Conservation (phyloP, 2,329 filamentous ascomycete genomes). For the Metarhizium sp. region DNA sequence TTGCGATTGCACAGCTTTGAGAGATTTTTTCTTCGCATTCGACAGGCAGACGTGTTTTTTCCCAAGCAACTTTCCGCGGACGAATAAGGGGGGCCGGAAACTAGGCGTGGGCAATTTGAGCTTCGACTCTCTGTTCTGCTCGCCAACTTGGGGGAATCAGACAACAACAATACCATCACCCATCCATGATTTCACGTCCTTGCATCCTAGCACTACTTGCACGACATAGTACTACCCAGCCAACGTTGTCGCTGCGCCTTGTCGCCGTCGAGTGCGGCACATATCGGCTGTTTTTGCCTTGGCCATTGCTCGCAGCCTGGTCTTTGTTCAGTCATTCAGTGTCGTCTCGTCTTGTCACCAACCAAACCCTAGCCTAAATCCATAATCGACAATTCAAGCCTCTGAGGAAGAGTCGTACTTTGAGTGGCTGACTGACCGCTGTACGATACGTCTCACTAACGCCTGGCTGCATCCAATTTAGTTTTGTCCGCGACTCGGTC, state of each 20-base stretch:
- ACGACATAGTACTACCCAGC: neutral
- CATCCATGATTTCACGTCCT: neutral
- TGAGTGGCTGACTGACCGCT: neutral
- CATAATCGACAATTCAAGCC: neutral
- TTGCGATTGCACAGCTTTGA: neutral
- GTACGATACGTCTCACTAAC: neutral
- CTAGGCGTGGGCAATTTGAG: neutral
- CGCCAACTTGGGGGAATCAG: neutral
- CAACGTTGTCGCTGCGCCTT: neutral
- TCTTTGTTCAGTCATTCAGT: neutral
- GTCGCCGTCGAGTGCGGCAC: neutral
- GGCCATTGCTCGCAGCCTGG: neutral
- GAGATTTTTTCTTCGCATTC: neutral
- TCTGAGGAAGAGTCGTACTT: neutral
- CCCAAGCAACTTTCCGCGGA: neutral
- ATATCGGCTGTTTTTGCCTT: neutral
- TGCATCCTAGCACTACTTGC: neutral
- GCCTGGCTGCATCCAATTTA: neutral
- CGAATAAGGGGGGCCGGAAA: neutral
- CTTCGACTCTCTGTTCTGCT: neutral
- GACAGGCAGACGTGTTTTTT: neutral
- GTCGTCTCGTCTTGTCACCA: neutral
- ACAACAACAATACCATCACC: neutral
- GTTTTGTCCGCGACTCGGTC: constrained; percentile 5
- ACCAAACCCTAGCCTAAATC: neutral